Evolutionary conservation across 2,329 filamentous ascomycete species (phyloP).

Genomic region (Allantophomopsis cytisporea): DNA sequence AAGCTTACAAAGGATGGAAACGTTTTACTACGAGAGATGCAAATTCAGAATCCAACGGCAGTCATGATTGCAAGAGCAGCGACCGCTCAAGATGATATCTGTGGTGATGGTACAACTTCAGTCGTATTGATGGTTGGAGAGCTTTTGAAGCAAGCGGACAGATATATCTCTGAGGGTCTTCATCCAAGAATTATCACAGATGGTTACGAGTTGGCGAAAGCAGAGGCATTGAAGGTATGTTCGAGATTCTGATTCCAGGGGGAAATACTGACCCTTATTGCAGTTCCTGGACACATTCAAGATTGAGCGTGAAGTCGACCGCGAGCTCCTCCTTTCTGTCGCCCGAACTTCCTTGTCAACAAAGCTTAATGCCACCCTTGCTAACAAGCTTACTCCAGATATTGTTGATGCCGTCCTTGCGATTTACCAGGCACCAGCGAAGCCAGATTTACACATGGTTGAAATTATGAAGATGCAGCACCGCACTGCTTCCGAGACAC

Average conservation of each 20-base stretch:
- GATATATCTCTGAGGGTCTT: slow-evolving; percentile 92
- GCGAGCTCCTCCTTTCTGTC: slow-evolving; percentile 85
- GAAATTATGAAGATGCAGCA: slow-evolving; percentile 99
- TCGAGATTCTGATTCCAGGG: neutral
- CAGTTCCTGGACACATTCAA: slow-evolving; percentile 94
- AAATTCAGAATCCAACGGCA: slow-evolving; percentile 97
- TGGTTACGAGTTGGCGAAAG: slow-evolving; percentile 94
- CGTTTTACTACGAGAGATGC: slow-evolving; percentile 65
- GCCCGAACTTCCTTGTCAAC: slow-evolving; percentile 90
- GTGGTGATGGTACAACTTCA: slow-evolving; percentile 93
- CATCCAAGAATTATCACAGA: slow-evolving; percentile 95
- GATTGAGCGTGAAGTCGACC: slow-evolving; percentile 73
- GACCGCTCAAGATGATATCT: slow-evolving; percentile 96
- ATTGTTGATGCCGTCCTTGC: slow-evolving; percentile 94
- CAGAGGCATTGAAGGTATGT: slow-evolving; percentile 69
- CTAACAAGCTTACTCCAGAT: slow-evolving; percentile 80
- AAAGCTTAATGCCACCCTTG: slow-evolving; percentile 82
- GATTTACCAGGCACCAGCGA: slow-evolving; percentile 78
- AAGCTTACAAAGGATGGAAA: slow-evolving; percentile 99
- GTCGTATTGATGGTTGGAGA: slow-evolving; percentile 93
- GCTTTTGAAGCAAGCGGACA: slow-evolving; percentile 91
- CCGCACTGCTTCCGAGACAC: slow-evolving; percentile 87
- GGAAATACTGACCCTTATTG: slow-evolving; percentile 5
- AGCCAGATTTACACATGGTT: slow-evolving; percentile 97
- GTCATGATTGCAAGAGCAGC: slow-evolving; percentile 75